phyloP scores from a whole-genome alignment of 352 stramenopile species.

The Phytophthora meadii region DNA sequence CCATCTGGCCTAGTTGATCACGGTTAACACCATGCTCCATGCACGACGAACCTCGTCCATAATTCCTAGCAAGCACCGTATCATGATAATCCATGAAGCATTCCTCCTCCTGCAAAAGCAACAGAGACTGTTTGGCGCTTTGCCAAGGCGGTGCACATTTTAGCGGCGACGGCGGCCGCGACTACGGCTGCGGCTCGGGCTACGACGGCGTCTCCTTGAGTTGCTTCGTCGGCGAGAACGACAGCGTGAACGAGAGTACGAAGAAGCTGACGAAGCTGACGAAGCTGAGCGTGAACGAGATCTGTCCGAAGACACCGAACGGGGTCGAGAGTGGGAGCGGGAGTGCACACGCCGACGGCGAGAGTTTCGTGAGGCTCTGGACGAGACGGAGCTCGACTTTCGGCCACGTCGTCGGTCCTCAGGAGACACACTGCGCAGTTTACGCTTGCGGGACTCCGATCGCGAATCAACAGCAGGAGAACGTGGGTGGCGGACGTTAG shows the following conservation, averaged over 20 bases:
- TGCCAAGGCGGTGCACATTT: slow-evolving; percentile 3
- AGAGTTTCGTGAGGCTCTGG: slow-evolving; percentile 16
- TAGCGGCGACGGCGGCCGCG: slow-evolving; percentile 29
- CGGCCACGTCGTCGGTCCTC: slow-evolving; percentile 26
- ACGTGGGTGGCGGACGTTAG: neutral
- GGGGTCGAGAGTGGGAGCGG: slow-evolving; percentile 32
- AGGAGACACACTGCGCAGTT: slow-evolving; percentile 28
- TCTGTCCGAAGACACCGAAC: slow-evolving; percentile 24
- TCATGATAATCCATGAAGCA: no score
- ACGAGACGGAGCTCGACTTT: slow-evolving; percentile 31
- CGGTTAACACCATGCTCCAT: no score
- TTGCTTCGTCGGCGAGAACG: slow-evolving; percentile 32
- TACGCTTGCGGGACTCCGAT: slow-evolving; percentile 27
- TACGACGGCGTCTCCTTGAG: slow-evolving; percentile 36
- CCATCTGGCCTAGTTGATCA: neutral
- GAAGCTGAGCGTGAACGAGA: slow-evolving; percentile 38
- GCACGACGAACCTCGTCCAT: no score
- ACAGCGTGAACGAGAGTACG: slow-evolving; percentile 33
- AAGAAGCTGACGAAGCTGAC: slow-evolving; percentile 19
- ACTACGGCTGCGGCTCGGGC: slow-evolving; percentile 23
- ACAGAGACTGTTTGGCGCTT: neutral
- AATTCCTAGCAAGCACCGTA: no score
- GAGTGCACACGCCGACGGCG: slow-evolving; percentile 35
- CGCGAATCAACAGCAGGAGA: slow-evolving; percentile 5
- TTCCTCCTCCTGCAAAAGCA: neutral